phyloP scores from a whole-genome alignment of 345 rosid genomes.

The Lenwebbia sp. region DNA sequence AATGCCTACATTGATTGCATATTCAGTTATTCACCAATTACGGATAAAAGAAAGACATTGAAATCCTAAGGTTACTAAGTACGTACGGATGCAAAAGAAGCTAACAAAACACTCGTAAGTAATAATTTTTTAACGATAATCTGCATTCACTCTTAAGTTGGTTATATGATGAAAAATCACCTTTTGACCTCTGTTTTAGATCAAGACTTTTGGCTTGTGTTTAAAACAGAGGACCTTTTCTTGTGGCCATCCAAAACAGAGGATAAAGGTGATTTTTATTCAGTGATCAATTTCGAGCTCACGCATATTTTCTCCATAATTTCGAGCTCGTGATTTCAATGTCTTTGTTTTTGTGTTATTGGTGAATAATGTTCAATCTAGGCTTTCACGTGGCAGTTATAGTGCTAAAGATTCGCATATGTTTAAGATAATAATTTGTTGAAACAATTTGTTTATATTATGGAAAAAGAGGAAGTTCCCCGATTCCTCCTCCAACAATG shows the following conservation, averaged over 20 bases:
- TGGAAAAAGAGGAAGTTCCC: background rate
- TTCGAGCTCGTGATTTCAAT: background rate
- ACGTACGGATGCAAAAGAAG: background rate
- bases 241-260: background rate
- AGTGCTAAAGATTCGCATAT: background rate
- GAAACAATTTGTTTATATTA: background rate
- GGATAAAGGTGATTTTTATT: background rate
- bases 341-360: background rate
- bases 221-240: background rate
- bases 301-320: background rate
- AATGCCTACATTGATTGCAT: background rate
- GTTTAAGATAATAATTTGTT: background rate
- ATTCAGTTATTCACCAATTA: background rate
- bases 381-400: background rate
- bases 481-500: background rate
- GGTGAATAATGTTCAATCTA: background rate
- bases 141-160: background rate
- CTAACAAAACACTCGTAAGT: background rate
- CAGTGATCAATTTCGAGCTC: background rate
- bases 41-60: background rate
- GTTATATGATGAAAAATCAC: background rate
- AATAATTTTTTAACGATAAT: background rate
- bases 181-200: background rate
- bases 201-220: background rate
- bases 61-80: background rate